phyloP scores from a whole-genome alignment of 208 protist species.

The Vickermania ingenoplastis region DNA sequence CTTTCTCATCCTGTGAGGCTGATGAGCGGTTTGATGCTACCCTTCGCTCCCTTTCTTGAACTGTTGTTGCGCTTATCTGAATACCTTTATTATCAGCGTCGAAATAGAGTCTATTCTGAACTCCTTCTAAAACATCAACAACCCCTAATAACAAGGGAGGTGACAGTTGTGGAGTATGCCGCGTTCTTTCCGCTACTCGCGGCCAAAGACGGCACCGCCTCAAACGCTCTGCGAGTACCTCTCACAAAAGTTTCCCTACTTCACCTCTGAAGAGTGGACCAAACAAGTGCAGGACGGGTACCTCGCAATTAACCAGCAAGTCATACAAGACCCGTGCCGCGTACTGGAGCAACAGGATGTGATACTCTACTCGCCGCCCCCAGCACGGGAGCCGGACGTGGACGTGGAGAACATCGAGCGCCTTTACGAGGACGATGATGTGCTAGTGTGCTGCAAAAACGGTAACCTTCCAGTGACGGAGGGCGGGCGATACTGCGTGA shows the following conservation, averaged over 20 bases:
- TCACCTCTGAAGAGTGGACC: slow-evolving; percentile 33
- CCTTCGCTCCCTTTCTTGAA: too few species aligned
- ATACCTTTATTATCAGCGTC: too few species aligned
- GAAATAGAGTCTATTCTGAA: too few species aligned
- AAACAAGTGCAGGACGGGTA: slow-evolving; percentile 40
- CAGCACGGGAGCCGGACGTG: slow-evolving; percentile 50
- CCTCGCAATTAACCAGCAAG: slow-evolving; percentile 21
- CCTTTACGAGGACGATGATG: slow-evolving; percentile 37
- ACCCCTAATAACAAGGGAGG: too few species aligned
- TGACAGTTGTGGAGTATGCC: too few species aligned
- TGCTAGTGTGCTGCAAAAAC: slow-evolving; percentile 67
- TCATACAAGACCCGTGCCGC: slow-evolving; percentile 6
- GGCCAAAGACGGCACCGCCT: slow-evolving; percentile 28
- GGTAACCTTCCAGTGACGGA: slow-evolving; percentile 74
- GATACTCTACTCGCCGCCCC: slow-evolving; percentile 58
- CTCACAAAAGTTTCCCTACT: slow-evolving; percentile 40
- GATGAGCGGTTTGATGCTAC: too few species aligned
- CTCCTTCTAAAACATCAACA: too few species aligned
- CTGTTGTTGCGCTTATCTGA: too few species aligned
- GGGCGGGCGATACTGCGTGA: slow-evolving; percentile 72
- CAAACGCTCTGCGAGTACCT: slow-evolving; percentile 47
- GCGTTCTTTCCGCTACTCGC: slow-evolving; percentile 46
- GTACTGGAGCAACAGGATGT: slow-evolving; percentile 43
- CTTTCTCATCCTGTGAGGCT: too few species aligned
- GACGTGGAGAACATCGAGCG: slow-evolving; percentile 44